Percentiles rank a stretch among this genome's conserved stretches.
phyloP scores from a whole-genome alignment of 2,329 filamentous ascomycete species.

The Didymellaceae sp. region DNA sequence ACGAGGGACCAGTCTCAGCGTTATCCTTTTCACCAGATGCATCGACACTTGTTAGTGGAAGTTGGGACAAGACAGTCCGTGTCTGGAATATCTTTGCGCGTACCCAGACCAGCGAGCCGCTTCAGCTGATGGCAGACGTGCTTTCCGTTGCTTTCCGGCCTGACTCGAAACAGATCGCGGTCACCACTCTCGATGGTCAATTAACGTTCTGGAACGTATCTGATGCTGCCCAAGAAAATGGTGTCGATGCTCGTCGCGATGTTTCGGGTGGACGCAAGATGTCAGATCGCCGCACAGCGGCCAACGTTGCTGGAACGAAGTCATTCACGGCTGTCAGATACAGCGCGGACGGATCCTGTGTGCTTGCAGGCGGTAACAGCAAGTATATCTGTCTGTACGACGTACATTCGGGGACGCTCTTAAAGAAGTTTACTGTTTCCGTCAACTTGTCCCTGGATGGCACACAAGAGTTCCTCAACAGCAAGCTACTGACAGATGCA shows the following conservation, averaged over 20 bases:
- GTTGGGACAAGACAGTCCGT: slow-evolving; percentile 94
- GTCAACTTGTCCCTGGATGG: slow-evolving; percentile 94
- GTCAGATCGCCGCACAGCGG: slow-evolving; percentile 86
- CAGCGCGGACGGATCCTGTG: slow-evolving; percentile 88
- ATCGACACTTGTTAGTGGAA: slow-evolving; percentile 82
- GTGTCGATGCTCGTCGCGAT: slow-evolving; percentile 88
- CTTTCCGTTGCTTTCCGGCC: slow-evolving; percentile 85
- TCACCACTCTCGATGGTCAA: slow-evolving; percentile 92
- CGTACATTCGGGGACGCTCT: slow-evolving; percentile 85
- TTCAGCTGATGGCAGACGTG: slow-evolving; percentile 91
- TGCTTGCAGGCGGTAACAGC: slow-evolving; percentile 92
- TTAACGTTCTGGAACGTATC: slow-evolving; percentile 93
- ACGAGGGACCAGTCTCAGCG: slow-evolving; percentile 91
- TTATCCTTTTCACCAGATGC: slow-evolving; percentile 90
- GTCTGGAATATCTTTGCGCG: slow-evolving; percentile 96
- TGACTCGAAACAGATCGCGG: slow-evolving; percentile 87
- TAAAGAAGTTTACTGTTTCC: slow-evolving; percentile 96
- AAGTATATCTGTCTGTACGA: slow-evolving; percentile 99
- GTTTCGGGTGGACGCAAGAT: slow-evolving; percentile 90
- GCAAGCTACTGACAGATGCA: slow-evolving; percentile 86
- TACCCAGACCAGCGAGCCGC: slow-evolving; percentile 91
- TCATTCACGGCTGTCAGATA: slow-evolving; percentile 87
- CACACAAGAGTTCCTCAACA: slow-evolving; percentile 97
- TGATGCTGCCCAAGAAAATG: slow-evolving; percentile 84
- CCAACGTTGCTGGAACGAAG: slow-evolving; percentile 89